These are phyloP conservation scores for Boletus calvinii DNA, from an alignment of 1,284 basidiomycete species.

Conservation along the genomic window DNA sequence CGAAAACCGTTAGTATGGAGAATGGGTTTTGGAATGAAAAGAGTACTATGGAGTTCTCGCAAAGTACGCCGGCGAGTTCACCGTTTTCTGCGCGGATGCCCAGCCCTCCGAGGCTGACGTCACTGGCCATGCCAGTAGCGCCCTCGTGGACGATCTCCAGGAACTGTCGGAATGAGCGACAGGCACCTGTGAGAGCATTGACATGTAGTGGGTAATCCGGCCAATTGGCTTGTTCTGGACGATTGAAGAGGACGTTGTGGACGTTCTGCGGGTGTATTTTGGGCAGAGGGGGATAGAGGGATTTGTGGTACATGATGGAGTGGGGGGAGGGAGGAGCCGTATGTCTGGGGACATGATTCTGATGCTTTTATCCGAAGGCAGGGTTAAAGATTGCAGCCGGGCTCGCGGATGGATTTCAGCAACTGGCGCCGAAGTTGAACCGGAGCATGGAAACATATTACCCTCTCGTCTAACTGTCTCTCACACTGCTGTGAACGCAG, in stretches of 20 bases:
- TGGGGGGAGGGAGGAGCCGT: not conserved
- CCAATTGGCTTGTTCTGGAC: conserved; percentile 51
- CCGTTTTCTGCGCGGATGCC: conserved; percentile 45
- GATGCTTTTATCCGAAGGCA: conserved; percentile 16
- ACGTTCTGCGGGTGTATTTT: conserved; percentile 49
- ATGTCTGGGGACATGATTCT: not conserved
- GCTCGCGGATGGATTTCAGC: not conserved
- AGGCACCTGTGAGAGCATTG: conserved; percentile 52
- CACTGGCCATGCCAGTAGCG: conserved; percentile 54
- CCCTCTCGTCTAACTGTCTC: too few species aligned
- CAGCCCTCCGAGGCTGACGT: conserved; percentile 51
- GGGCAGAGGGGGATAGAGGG: conserved; percentile 40
- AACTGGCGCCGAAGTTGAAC: not conserved
- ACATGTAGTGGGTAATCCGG: conserved; percentile 57
- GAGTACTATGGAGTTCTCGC: conserved; percentile 64
- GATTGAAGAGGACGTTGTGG: conserved; percentile 54
- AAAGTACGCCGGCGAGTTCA: conserved; percentile 67
- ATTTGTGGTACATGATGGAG: conserved; percentile 38
- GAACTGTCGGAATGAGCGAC: conserved; percentile 48
- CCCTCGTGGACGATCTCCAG: conserved; percentile 50
- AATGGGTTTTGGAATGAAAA: not conserved
- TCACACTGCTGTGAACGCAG: too few species aligned
- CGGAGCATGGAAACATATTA: not conserved
- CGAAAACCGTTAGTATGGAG: not conserved
- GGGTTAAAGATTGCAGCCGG: not conserved